Percentiles rank a stretch among this genome's conserved stretches.
phyloP scores from a whole-genome alignment of 257 asterid species.

The Apocynum venetum region DNA sequence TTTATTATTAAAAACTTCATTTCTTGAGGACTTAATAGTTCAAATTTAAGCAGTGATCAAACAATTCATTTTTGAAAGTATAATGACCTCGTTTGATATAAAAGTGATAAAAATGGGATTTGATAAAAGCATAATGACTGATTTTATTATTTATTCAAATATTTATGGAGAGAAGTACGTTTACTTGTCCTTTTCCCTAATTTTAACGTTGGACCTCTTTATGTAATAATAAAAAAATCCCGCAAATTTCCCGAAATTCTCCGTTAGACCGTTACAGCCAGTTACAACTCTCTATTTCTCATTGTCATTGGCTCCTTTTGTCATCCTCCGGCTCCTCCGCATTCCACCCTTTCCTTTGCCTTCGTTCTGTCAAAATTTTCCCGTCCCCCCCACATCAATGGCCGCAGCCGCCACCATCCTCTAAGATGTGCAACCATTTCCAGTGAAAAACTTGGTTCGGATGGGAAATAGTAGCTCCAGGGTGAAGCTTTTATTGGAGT shows the following conservation, averaged over 20 bases:
- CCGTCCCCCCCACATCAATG: neutral
- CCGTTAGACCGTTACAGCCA: neutral
- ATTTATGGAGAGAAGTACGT: neutral
- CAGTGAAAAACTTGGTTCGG: neutral
- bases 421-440: neutral
- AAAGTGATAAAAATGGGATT: too few species aligned
- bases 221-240: neutral
- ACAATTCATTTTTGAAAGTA: too few species aligned
- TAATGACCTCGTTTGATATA: too few species aligned
- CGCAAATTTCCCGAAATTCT: neutral
- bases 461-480: neutral
- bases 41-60: too few species aligned
- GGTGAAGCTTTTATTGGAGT: neutral
- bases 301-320: neutral
- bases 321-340: neutral
- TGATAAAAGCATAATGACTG: too few species aligned
- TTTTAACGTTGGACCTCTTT: neutral
- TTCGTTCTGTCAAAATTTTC: neutral
- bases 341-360: neutral
- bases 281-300: too few species aligned
- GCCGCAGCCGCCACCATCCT: too few species aligned
- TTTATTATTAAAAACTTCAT: too few species aligned
- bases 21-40: too few species aligned
- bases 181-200: neutral
- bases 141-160: too few species aligned